Percentiles rank a stretch among this genome's conserved stretches.
Conservation (phyloP, 1,139 yeast species). For the Hanseniaspora sp. region DNA sequence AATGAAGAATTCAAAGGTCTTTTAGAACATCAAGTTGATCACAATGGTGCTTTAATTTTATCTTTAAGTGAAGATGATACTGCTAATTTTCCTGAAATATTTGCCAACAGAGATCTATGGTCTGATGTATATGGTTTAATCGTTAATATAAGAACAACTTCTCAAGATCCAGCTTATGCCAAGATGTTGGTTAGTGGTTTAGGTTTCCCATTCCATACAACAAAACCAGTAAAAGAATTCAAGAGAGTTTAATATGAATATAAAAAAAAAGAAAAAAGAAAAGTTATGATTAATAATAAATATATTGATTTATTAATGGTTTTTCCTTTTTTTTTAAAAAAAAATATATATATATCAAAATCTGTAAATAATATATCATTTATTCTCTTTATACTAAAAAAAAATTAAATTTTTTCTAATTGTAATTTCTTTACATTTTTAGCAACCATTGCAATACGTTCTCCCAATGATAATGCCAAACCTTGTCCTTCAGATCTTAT, state of each 20-base stretch:
- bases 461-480: conserved; percentile 87
- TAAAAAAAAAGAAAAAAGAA: conserved; percentile 2
- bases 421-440: conserved; percentile 40
- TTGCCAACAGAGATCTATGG: conserved; percentile 81
- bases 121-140: conserved; percentile 80
- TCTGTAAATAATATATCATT: conserved; percentile 1
- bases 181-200: conserved; percentile 69
- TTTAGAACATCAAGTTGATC: conserved; percentile 66
- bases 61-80: conserved; percentile 73
- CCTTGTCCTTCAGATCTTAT: conserved; percentile 98
- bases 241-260: conserved; percentile 25
- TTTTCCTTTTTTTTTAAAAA: background rate
- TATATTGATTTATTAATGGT: no score
- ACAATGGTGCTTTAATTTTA: conserved; percentile 73
- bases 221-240: conserved; percentile 27
- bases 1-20: conserved; percentile 80
- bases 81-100: conserved; percentile 83
- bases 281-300: no score
- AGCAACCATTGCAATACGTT: conserved; percentile 71
- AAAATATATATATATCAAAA: conserved; percentile 18
- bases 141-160: conserved; percentile 74
- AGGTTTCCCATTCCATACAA: conserved; percentile 67
- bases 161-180: conserved; percentile 89
- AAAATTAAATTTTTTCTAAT: conserved; percentile 30
- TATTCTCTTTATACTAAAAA: background rate